Conservation (phyloP, 345 rosid genomes). For the Hevea brasiliensis region DNA sequence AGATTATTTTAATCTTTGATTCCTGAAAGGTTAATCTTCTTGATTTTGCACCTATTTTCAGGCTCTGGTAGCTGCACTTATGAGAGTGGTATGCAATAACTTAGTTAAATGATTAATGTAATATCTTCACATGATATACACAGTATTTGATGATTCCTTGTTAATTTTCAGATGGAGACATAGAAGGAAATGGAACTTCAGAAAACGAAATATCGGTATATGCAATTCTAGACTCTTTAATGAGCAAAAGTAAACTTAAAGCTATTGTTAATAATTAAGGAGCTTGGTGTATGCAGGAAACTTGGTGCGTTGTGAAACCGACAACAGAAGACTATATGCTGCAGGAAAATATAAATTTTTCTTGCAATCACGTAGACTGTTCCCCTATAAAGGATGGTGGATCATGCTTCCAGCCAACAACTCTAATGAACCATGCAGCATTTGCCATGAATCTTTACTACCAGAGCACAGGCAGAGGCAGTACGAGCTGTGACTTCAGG, state of each 20-base stretch:
- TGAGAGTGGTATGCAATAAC: background rate
- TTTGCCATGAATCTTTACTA: constrained; percentile 34
- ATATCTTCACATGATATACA: too few species aligned
- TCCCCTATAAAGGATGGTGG: constrained; percentile 17
- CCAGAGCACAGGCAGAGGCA: background rate
- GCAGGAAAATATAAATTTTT: constrained; percentile 12
- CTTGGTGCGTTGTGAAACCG: constrained; percentile 27
- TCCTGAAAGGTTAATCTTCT: background rate
- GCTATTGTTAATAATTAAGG: background rate
- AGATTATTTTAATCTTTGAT: too few species aligned
- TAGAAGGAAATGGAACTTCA: background rate
- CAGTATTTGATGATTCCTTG: too few species aligned
- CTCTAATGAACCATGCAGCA: constrained; percentile 25
- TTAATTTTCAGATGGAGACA: background rate
- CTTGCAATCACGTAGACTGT: constrained; percentile 20
- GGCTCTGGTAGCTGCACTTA: constrained; percentile 12
- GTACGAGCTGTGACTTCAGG: constrained; percentile 17
- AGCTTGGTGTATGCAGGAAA: background rate
- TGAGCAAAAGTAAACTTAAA: too few species aligned
- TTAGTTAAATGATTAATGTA: too few species aligned
- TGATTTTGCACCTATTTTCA: background rate
- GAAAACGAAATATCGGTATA: background rate
- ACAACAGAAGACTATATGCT: background rate
- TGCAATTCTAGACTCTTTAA: background rate
- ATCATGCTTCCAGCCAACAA: constrained; percentile 18